These are phyloP conservation scores for Heliamphora pulchella DNA, from an alignment of 179 eudicot genomes.

Conservation along the genomic window DNA sequence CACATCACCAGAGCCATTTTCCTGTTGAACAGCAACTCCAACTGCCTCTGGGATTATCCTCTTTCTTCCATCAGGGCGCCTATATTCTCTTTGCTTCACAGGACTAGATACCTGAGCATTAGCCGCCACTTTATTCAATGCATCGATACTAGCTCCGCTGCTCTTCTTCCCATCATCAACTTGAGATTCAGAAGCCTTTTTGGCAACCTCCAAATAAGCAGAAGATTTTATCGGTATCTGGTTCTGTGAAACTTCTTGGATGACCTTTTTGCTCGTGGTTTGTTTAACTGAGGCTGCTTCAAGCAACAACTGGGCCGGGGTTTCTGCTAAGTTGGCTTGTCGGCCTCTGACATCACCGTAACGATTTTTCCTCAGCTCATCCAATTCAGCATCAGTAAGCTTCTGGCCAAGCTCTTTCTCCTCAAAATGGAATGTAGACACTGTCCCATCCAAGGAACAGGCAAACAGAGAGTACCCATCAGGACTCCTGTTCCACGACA, in stretches of 20 bases:
- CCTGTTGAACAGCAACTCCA: slow-evolving; percentile 58
- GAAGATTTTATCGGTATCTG: slow-evolving; percentile 42
- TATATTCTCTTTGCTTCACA: slow-evolving; percentile 93
- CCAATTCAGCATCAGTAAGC: slow-evolving; percentile 67
- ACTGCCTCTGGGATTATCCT: slow-evolving; percentile 98
- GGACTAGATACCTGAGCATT: slow-evolving; percentile 60
- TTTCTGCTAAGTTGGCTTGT: slow-evolving; percentile 85
- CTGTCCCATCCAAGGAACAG: slow-evolving; percentile 91
- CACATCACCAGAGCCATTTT: slow-evolving; percentile 32
- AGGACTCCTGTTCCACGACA: slow-evolving; percentile 69
- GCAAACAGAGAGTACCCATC: slow-evolving; percentile 98
- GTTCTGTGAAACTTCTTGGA: slow-evolving; percentile 31
- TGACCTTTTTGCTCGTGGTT: slow-evolving; percentile 41
- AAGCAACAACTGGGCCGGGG: slow-evolving; percentile 85
- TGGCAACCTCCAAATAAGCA: slow-evolving; percentile 26
- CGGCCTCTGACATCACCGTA: slow-evolving; percentile 95
- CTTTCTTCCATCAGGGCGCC: slow-evolving; percentile 93
- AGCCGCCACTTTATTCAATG: slow-evolving; percentile 41
- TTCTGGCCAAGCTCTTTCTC: slow-evolving; percentile 77
- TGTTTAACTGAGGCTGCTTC: slow-evolving; percentile 92
- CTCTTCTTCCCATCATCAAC: slow-evolving; percentile 53
- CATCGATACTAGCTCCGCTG: slow-evolving; percentile 40
- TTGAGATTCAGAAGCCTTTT: slow-evolving; percentile 42
- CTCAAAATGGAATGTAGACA: slow-evolving; percentile 88
- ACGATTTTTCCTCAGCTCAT: slow-evolving; percentile 74